Evolutionary conservation across 73 alveolate genomes (phyloP).

Genomic region (Paramecium sexaurelia): DNA sequence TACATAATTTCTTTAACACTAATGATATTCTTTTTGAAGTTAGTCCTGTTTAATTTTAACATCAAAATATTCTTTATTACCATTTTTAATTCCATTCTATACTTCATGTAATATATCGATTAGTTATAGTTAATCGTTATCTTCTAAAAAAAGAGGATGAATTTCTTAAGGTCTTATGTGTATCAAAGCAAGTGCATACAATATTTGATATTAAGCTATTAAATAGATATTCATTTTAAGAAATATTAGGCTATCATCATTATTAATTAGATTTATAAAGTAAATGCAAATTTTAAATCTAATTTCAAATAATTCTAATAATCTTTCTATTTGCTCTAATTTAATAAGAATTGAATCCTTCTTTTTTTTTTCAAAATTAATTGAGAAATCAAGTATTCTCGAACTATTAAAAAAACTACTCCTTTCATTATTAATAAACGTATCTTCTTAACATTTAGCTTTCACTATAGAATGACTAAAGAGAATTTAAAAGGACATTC

Average conservation of each 20-base stretch:
- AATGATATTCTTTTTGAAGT: neutral
- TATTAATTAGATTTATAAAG: neutral
- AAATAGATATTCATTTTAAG: neutral
- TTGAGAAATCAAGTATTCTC: neutral
- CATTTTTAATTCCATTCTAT: neutral
- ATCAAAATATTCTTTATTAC: neutral
- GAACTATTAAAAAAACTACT: neutral
- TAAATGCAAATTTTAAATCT: neutral
- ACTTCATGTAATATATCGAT: neutral
- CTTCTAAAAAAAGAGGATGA: neutral
- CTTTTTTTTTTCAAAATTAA: neutral
- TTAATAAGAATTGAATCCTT: neutral
- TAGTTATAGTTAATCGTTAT: neutral
- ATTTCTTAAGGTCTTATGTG: neutral
- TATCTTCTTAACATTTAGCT: neutral
- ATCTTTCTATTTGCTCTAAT: neutral
- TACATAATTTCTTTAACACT: neutral
- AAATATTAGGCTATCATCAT: neutral
- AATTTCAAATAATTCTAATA: neutral
- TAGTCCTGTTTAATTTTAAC: neutral
- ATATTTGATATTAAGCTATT: neutral
- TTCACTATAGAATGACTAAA: neutral
- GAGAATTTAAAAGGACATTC: neutral
- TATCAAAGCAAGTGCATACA: neutral
- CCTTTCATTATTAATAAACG: neutral